phyloP scores from a whole-genome alignment of 768 basidiomycete genomes.

The Russula vinacea region DNA sequence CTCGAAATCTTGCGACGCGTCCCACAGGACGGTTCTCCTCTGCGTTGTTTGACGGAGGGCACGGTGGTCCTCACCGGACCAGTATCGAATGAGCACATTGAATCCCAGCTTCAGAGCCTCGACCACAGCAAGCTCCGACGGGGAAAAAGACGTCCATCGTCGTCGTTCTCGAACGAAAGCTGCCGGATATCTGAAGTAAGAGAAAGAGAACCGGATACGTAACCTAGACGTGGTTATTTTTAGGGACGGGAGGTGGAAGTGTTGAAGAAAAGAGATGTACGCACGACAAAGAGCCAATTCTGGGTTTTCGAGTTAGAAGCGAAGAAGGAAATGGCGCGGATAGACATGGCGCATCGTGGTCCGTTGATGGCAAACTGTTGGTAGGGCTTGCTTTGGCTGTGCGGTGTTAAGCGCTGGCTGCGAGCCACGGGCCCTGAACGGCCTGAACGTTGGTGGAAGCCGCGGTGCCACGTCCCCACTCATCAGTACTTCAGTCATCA shows the following conservation, averaged over 20 bases:
- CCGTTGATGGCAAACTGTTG: neutral
- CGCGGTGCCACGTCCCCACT: neutral
- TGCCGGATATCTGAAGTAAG: slow-evolving; percentile 12
- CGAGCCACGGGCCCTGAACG: neutral
- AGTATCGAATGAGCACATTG: slow-evolving; percentile 12
- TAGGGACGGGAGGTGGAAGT: no score
- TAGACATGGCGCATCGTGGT: slow-evolving; percentile 16
- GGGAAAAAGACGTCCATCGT: neutral
- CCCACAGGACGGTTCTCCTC: slow-evolving; percentile 8
- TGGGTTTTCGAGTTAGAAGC: slow-evolving; percentile 9
- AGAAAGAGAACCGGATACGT: slow-evolving; percentile 21
- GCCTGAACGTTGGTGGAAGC: neutral
- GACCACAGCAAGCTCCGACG: slow-evolving; percentile 21
- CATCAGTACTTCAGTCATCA: no score
- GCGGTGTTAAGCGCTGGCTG: neutral
- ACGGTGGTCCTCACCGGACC: neutral
- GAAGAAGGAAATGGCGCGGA: slow-evolving; percentile 4
- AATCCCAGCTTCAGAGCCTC: slow-evolving; percentile 25
- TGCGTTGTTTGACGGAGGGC: neutral
- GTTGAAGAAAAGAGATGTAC: neutral
- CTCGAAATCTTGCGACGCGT: slow-evolving; percentile 14
- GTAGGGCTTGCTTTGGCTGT: neutral
- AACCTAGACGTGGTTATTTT: slow-evolving; percentile 3
- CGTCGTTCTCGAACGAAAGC: neutral
- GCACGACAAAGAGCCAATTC: slow-evolving; percentile 20